Evolutionary conservation across 1,284 basidiomycete species (phyloP), one percentile per base, ranked within the genome.

Genomic region (Lignosus rhinocerotis): DNA sequence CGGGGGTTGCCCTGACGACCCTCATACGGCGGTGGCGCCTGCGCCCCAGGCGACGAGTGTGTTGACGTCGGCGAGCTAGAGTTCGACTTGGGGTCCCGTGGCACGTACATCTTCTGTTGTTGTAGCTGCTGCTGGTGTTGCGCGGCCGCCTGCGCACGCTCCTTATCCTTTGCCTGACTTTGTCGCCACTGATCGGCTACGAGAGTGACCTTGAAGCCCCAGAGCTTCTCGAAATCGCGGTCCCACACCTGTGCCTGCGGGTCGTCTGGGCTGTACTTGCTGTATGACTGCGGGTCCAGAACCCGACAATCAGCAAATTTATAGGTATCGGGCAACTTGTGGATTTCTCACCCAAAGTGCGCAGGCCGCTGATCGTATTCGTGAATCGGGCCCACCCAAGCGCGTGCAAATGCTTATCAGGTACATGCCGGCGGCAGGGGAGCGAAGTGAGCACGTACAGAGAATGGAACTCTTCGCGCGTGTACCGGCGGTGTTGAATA

Each of bases 381-480:
- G 36, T 64, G 52, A n/a, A 52, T 50, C 31, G 31, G 30, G 34
- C 45, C n/a, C 21, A 39, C 7, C 36, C 36, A 42, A 50, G 31
- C 19, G 21, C 30, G 39, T 39, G 38, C 12, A 21, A n/a, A 34
- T 43, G 51, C 44, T 30, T 54, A 51, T 53, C 52, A 58, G 47
- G 17, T n/a, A 17, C 17, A 41, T 49, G 52, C 56, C 39, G 55
- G 55, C 55, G 46, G 34, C 30, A 60, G 12, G 41, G 38, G 43
- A 51, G 32, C 19, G 49, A 10, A n/a, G 32, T 16, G 31, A 43
- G 41, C 48, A 81, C 89, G 72, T 70, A 92, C 90, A 75, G 31
- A 90, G 74, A 58, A 87, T 78, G 66, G 85, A 89, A 62, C 84
- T 81, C 71, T 84, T 86, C 42, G 82, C 85, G 63, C 88, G 82